Percentiles rank a stretch among this genome's conserved stretches.
phyloP scores from a whole-genome alignment of 768 basidiomycete genomes.

The Collybia mongolica region DNA sequence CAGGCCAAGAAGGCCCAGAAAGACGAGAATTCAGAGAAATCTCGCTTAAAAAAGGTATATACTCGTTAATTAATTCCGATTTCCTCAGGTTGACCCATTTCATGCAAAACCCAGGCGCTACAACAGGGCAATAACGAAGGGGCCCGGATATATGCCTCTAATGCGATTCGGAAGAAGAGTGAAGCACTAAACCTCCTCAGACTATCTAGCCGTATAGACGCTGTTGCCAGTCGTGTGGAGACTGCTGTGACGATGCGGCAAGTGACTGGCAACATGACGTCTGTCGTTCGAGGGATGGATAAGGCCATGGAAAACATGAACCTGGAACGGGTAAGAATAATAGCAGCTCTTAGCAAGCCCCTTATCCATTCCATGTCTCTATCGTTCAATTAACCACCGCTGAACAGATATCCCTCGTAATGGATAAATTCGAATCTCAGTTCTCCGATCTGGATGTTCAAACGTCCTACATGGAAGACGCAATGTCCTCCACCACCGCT shows the following conservation, averaged over 20 bases:
- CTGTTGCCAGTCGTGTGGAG: conserved; percentile 94
- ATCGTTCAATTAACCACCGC: not conserved
- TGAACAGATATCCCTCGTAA: conserved; percentile 88
- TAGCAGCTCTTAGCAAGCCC: not conserved
- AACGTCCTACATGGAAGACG: conserved; percentile 96
- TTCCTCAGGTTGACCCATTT: not conserved
- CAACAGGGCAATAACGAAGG: conserved; percentile 97
- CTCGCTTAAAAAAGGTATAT: conserved; percentile 86
- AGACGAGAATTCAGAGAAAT: conserved; percentile 87
- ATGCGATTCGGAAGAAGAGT: conserved; percentile 97
- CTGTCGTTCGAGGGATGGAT: conserved; percentile 97
- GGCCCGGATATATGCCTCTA: conserved; percentile 96
- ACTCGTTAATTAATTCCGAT: conserved; percentile 5
- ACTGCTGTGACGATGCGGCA: conserved; percentile 98
- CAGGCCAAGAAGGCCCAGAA: conserved; percentile 99
- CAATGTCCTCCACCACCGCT: conserved; percentile 92
- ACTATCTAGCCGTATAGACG: conserved; percentile 90
- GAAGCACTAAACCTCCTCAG: conserved; percentile 91
- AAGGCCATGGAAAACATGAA: conserved; percentile 99
- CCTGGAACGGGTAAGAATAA: conserved; percentile 77
- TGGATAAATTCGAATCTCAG: conserved; percentile 98
- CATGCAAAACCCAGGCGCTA: conserved; percentile 62
- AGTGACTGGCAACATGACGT: conserved; percentile 95
- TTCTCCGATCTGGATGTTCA: conserved; percentile 98
- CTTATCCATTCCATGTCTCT: not conserved